Percentiles rank a stretch among this genome's conserved stretches.
These are phyloP conservation scores for Chlamydomonas incerta DNA, from an alignment of 139 green algal species.

Conservation along the genomic window DNA sequence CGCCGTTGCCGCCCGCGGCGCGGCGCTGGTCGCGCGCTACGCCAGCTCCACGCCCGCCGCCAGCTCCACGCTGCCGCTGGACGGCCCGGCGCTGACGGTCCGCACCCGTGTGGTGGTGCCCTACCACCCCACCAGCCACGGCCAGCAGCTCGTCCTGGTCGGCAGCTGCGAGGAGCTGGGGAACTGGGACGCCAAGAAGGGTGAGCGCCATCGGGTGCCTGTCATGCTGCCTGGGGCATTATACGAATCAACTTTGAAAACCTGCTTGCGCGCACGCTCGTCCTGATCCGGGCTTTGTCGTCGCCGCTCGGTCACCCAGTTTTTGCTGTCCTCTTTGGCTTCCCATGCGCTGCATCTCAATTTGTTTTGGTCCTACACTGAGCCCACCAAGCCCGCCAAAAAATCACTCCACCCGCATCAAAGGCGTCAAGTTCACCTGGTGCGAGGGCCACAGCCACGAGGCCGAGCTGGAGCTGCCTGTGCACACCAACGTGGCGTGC, in stretches of 20 bases:
- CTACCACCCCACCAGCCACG: constrained; percentile 21
- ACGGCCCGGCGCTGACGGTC: neutral
- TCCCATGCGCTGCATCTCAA: too few species aligned
- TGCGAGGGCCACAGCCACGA: constrained; percentile 40
- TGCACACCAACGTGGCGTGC: constrained; percentile 27
- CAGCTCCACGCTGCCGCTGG: neutral
- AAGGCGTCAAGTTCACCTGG: constrained; percentile 15
- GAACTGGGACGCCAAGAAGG: constrained; percentile 41
- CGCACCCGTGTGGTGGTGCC: neutral
- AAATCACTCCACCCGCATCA: too few species aligned
- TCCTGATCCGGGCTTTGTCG: neutral
- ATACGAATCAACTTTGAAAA: too few species aligned
- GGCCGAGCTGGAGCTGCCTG: constrained; percentile 23
- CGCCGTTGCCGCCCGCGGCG: too few species aligned
- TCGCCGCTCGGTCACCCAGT: neutral
- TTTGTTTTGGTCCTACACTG: too few species aligned
- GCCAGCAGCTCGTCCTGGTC: constrained; percentile 36
- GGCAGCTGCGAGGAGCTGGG: constrained; percentile 38
- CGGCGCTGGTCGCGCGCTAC: neutral
- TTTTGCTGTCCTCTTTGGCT: too few species aligned
- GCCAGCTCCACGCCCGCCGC: neutral
- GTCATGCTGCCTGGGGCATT: too few species aligned
- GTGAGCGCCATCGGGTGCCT: too few species aligned
- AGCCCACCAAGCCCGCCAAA: too few species aligned
- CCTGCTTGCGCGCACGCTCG: neutral